Base-by-base conservation (phyloP, 2,329 filamentous ascomycete species). In the Aurifilum marmelostoma region DNA sequence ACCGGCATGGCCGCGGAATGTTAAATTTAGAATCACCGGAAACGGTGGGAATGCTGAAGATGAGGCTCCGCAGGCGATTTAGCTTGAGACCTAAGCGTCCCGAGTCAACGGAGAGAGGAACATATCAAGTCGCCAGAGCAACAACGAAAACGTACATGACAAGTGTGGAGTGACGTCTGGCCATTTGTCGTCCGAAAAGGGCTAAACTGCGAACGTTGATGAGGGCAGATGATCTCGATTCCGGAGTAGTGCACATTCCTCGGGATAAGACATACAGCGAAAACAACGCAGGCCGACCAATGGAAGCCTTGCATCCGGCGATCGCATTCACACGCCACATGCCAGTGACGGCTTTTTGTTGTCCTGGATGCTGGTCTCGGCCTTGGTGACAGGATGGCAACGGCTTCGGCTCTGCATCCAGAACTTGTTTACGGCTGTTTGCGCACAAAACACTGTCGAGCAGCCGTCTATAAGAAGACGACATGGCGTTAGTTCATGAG, bases 321-420 rank as follows among this genome's bases (percentile, higher is more conserved):
- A 41, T 41, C 24, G 3, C 37, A 41, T 41, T 43, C 18, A 29
- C 59, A 24, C 37, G n/a, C 59, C 37, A 43, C 59, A 62, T 62
- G n/a, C 59, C 59, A n/a, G 59, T 62, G 34, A 41, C 24, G n/a
- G 37, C 18, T 37, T 41, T 39, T 11, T 62, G 37, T 41, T 62
- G 9, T 24, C 9, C 8, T n/a, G 37, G 2, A 11, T 39, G 37
- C 37, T 39, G 37, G 37, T 37, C 39, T 21, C 21, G 59, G n/a
- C 12, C 39, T 43, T 41, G 18, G 34, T 27, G 14, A n/a, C 59
- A 43, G 5, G 18, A 62, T n/a, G n/a, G 24, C n/a, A 41, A 27
- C 24, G 29, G 54, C 1, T 58, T 8, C 24, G 58, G 2, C 24
- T 21, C 29, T 21, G 32, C 58, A 24, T 7, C 32, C 34, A 29